Percentiles rank a stretch among this genome's conserved stretches.
Conservation (phyloP, 768 basidiomycete species). For the Tricholoma sp. region DNA sequence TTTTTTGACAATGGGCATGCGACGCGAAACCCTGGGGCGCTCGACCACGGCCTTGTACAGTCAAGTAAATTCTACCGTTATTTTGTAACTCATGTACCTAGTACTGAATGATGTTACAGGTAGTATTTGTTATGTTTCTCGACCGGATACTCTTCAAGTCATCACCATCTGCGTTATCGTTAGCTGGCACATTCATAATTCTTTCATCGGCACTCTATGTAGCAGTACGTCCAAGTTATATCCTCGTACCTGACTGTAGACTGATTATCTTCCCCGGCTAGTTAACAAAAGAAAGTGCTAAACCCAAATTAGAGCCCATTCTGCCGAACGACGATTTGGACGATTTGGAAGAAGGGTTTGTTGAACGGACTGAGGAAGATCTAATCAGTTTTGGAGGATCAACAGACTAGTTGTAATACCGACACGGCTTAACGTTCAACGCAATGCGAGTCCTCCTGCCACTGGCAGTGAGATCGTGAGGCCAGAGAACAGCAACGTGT, state of each 20-base stretch:
- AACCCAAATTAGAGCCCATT: not conserved
- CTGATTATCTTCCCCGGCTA: not conserved
- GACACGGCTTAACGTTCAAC: no score
- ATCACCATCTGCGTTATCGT: slow-evolving; percentile 51
- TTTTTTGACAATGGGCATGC: slow-evolving; percentile 6
- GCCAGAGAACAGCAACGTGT: no score
- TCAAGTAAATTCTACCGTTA: not conserved
- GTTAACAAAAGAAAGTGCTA: not conserved
- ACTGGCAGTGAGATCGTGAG: no score
- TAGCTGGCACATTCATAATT: slow-evolving; percentile 63
- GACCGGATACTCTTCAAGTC: slow-evolving; percentile 64
- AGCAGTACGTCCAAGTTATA: slow-evolving; percentile 39
- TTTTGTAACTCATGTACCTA: not conserved
- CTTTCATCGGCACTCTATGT: slow-evolving; percentile 58
- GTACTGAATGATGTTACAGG: slow-evolving; percentile 25
- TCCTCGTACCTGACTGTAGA: not conserved
- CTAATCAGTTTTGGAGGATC: no score
- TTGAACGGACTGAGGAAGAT: not conserved
- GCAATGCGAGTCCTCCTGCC: no score
- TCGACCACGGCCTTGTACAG: slow-evolving; percentile 6
- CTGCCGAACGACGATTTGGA: not conserved
- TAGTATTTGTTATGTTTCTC: slow-evolving; percentile 61
- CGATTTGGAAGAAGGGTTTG: not conserved
- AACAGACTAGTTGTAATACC: no score
- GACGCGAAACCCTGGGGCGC: slow-evolving; percentile 6